Evolutionary conservation across 2,329 filamentous ascomycete species (phyloP).

Genomic region (Periconia digitata): DNA sequence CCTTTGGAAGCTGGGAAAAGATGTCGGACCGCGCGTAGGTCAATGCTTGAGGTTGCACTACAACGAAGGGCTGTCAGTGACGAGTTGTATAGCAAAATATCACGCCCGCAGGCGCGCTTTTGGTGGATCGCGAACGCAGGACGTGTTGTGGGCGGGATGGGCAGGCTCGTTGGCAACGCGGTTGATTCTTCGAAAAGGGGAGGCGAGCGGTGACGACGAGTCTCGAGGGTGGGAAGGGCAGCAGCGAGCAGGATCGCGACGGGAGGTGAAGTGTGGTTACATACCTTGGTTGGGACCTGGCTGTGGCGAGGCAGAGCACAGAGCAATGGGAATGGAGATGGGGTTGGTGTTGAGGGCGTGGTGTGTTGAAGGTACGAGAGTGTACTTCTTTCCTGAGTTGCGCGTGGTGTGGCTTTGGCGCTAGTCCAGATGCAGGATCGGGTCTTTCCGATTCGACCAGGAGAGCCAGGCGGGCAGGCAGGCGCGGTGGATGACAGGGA

Average conservation of each 20-base stretch:
- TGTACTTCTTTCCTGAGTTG: slow-evolving; percentile 42
- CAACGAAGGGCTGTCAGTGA: slow-evolving; percentile 30
- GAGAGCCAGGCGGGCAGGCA: slow-evolving; percentile 1
- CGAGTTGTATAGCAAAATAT: slow-evolving; percentile 14
- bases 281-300: slow-evolving; percentile 34
- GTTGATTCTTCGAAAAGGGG: slow-evolving; percentile 34
- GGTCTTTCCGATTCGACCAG: slow-evolving; percentile 22
- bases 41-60: slow-evolving; percentile 43
- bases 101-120: slow-evolving; percentile 3
- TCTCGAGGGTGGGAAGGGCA: slow-evolving; percentile 18
- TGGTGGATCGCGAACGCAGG: slow-evolving; percentile 10
- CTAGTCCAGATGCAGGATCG: slow-evolving; percentile 29
- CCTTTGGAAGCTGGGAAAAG: slow-evolving; percentile 25
- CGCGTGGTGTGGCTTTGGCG: slow-evolving; percentile 34
- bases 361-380: slow-evolving; percentile 33
- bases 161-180: slow-evolving; percentile 32
- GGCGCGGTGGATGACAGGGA: slow-evolving; percentile 6
- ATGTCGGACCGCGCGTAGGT: slow-evolving; percentile 41
- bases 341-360: slow-evolving; percentile 26
- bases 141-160: slow-evolving; percentile 14
- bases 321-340: slow-evolving; percentile 23
- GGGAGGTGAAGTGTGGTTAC: slow-evolving; percentile 21
- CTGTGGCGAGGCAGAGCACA: slow-evolving; percentile 23
- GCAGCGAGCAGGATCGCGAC: slow-evolving; percentile 17
- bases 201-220: slow-evolving; percentile 30